Base-by-base conservation (phyloP, 352 stramenopile genomes). In the Pythium oligandrum region DNA sequence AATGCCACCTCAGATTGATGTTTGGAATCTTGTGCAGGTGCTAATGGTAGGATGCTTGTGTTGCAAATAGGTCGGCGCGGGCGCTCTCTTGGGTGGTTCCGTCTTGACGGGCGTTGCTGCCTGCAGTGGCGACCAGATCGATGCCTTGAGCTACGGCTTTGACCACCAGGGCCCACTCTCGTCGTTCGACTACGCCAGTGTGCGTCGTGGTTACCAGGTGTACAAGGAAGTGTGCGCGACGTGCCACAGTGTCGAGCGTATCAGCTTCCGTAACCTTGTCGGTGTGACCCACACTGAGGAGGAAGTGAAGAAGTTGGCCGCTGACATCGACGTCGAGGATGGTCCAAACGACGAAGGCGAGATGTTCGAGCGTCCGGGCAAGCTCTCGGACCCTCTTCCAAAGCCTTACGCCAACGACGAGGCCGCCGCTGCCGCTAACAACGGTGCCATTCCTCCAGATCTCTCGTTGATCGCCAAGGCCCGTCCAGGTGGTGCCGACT, bases 331-430 rank as follows among this genome's bases (percentile, higher is more conserved):
- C 46, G 88, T 99, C 39, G 72, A 93, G 7, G 96, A 99, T 63
- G 97, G 96, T 44, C 97, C 97, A 33, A 98, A 99, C 66, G 95
- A 98, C 50, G 83, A 98, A 66, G 97, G 97, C 42, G 97, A 99
- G 76, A 99, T 99, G 96, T 99, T 99, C 59, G 96, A 99, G 63
- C 91, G 97, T 36, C 97, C 97, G 2, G 96, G 96, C 53, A 99
- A 99, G 72, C 86, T 98, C 17, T 97, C 90, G 51, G 95, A 98
- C 81, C 83, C 85, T 4, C 85, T 99, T 30, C 96, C 96, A 26
- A 93, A 86, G 44, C 97, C 97, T 37, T 99, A 99, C 74, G 75
- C 89, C 48, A 99, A 99, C 69, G 96, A 99, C 61, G 95, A 98
- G 57, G 88, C 95, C n/a, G 97, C 90, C 31, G 93, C 95, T 51